Conservation (phyloP, 495 filamentous ascomycete species). For the Penicillium atrosanguineum region DNA sequence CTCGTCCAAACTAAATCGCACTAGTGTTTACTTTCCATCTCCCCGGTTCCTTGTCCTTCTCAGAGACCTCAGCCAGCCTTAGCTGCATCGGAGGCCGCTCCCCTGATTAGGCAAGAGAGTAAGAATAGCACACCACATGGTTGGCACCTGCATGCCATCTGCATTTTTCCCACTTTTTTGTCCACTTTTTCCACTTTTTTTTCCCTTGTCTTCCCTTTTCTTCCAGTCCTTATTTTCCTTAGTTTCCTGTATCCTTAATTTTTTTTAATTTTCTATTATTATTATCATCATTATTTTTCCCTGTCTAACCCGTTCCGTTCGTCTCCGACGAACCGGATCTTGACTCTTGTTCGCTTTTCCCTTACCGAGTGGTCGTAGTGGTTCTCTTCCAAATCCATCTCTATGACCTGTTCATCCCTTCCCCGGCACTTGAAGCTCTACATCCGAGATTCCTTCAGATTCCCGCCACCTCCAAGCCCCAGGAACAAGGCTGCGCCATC, state of each 20-base stretch:
- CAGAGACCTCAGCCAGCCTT: slow-evolving; percentile 6
- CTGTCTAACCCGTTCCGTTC: not conserved
- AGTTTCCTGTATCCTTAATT: not conserved
- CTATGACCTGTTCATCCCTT: not conserved
- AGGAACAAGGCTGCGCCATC: slow-evolving; percentile 22
- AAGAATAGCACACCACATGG: slow-evolving; percentile 34
- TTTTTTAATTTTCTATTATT: no score
- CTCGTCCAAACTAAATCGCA: not conserved
- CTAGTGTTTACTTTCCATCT: slow-evolving; percentile 3
- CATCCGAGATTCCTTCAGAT: slow-evolving; percentile 21
- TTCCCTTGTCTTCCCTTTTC: not conserved
- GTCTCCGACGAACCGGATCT: slow-evolving; percentile 11
- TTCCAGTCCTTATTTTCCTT: slow-evolving; percentile 1
- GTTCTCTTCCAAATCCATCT: not conserved
- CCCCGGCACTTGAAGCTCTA: slow-evolving; percentile 8
- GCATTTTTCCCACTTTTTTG: slow-evolving; percentile 1
- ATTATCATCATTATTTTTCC: no score
- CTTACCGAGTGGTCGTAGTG: no score
- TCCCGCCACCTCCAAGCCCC: slow-evolving; percentile 29
- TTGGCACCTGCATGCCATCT: slow-evolving; percentile 41
- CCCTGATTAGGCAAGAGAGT: slow-evolving; percentile 5
- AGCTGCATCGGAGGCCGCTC: not conserved
- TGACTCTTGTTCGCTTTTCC: not conserved
- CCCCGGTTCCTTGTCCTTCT: not conserved
- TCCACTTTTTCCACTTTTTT: slow-evolving; percentile 5